Evolutionary conservation across 768 basidiomycete genomes (phyloP), one percentile per base, ranked within the genome.

Genomic region (Rhodotorula babjevae): DNA sequence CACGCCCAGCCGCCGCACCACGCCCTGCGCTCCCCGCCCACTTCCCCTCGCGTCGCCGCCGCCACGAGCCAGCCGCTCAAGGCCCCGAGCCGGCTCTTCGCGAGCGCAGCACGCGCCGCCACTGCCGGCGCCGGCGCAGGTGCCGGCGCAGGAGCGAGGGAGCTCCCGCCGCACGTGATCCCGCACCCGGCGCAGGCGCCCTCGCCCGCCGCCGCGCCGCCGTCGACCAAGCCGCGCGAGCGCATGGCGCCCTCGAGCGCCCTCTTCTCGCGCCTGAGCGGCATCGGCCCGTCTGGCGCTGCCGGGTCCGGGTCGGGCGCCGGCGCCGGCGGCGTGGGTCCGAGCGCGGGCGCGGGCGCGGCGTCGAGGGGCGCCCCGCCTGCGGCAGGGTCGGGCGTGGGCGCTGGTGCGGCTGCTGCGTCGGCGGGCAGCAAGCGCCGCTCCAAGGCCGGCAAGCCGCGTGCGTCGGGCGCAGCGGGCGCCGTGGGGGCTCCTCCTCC

Each of bases 261-360:
- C n/a, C 49, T 67, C 25, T 67, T 67, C 49, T 59, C 65, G 21
- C 57, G 58, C 16, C 31, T 67, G 65, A 67, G 65, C 59, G 65
- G 65, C 3, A 52, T 67, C 33, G 36, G 25, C 11, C 42, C 59
- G 36, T 9, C 36, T 4, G 9, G 36, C 36, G 36, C 36, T 36
- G 36, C 36, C 9, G 36, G 36, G 36, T 9, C 36, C 36, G 36
- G 36, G 36, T 36, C 36, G 5, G 36, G 36, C 5, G 4, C 36
- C 36, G 36, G 36, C 36, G 36, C 36, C 4, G 36, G 36, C 36
- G 36, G 15, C 23, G n/a, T n/a, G n/a, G n/a, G 25, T 2, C 25
- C 57, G 15, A 15, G 23, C 18, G 58, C 36, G 36, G 56, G 56
- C 56, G 56, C 33, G 29, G 33, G n/a, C n/a, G 31, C 56, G 33